Percentiles rank a stretch among this genome's conserved stretches.
Conservation (phyloP, 2,329 filamentous ascomycete species). For the Penicillium capsulatum region DNA sequence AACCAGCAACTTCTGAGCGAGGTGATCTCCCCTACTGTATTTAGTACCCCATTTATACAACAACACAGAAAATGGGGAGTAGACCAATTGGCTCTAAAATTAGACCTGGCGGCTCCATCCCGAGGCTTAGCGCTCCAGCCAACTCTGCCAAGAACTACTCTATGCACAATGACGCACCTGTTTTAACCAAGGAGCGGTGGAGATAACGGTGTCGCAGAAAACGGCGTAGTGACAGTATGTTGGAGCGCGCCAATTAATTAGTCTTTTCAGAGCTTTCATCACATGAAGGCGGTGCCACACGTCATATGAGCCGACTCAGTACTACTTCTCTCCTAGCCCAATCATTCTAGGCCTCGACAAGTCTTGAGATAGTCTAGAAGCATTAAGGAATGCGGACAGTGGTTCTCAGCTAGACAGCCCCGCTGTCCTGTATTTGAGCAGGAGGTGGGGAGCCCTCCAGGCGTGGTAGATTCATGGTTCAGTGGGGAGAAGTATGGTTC, state of each 20-base stretch:
- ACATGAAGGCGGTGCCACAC: neutral
- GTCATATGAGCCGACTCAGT: no score
- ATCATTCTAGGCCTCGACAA: conserved; percentile 8
- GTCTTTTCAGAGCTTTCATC: conserved; percentile 4
- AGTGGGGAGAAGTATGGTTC: neutral
- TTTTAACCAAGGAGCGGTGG: neutral
- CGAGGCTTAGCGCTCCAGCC: neutral
- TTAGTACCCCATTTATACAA: neutral
- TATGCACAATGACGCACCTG: neutral
- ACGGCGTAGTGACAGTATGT: neutral
- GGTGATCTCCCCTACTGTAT: neutral
- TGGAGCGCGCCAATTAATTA: conserved; percentile 1
- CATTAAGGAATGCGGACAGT: no score
- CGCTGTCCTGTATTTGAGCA: neutral
- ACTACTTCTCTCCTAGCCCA: conserved; percentile 7
- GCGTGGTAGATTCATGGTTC: neutral
- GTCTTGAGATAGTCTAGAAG: conserved; percentile 4
- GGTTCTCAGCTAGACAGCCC: neutral
- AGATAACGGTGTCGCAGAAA: neutral
- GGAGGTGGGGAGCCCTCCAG: neutral
- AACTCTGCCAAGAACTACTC: neutral
- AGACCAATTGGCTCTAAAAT: neutral
- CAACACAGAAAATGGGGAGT: neutral
- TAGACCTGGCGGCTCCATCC: neutral
- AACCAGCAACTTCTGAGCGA: neutral